Base-by-base conservation (phyloP, 352 stramenopile species). In the Phytopythium ostracodes region DNA sequence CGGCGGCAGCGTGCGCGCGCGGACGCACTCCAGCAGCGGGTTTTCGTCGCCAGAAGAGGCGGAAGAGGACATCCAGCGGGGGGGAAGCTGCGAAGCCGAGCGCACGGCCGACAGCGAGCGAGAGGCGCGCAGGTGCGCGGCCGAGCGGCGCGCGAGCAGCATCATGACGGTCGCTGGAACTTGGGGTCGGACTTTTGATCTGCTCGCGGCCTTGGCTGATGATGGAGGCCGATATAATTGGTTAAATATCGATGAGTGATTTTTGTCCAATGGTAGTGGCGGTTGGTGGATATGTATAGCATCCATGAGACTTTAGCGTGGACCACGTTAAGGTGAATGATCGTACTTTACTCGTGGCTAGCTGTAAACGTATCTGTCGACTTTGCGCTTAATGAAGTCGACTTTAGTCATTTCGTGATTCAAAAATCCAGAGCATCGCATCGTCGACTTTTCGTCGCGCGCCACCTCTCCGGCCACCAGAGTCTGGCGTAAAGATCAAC, bases 1-100 rank as follows among this genome's bases (percentile, higher is more conserved):
- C 25, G 81, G 81, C 46, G 85, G 83, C 64, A 94, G 58, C 60
- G 73, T 64, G 57, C 82, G 80, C 59, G 82, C 70, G 25, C 75
- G 76, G 17, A 92, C 68, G 61, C 79, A 89, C 2, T 66, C 63
- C 10, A 85, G 69, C 14, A 94, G 70, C 44, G 81, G 72, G 63
- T 90, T 91, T 24, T 60, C 27, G 24, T 60, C 65, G 2, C 47
- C 51, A 7, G 65, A 74, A 3, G 61, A 67, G 56, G 66, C 67
- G n/a, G 67, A 43, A 35, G 71, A 31, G 14, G 56, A 54, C 40
- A 58, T 60, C 33, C 50, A 62, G 47, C 42, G 18, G 35, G 46
- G 18, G 38, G 51, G 25, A 29, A 36, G 12, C 56, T 40, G 24
- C 65, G 68, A 25, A 53, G 57, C 18, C 33, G 58, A 49, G 36